Evolutionary conservation across 495 filamentous ascomycete species (phyloP), one percentile per base, ranked within the genome.

Genomic region (Cryomyces minteri): DNA sequence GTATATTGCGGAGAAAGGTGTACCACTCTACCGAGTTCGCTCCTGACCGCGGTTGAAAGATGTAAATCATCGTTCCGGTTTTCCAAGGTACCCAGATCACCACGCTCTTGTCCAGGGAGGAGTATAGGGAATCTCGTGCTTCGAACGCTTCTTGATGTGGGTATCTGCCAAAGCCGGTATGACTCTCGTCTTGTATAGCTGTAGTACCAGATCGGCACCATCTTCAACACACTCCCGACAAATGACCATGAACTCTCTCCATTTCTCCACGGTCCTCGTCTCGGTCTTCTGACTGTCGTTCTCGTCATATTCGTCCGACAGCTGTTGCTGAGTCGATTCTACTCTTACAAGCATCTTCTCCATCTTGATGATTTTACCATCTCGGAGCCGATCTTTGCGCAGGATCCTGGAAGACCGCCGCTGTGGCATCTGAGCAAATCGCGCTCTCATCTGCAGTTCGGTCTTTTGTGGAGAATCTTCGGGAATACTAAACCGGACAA

Each of bases 21-120:
- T 80, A 84, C 80, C 80, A 85, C 52, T 85, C 80, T 30, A 79
- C 71, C 18, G 76, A 70, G 47, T 72, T 73, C 5, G 76, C 76
- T 6, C 70, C 64, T 37, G 79, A 82, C 14, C 75, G 70, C 4
- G 80, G 70, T 12, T 76, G 72, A 52, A 85, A 62, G 34, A 82
- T 79, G 51, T 74, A 82, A 39, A 85, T 80, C 44, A 63, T 68
- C 6, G 73, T 79, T 11, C 77, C 76, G 10, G 48, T 57, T 44
- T 66, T 72, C 49, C 58, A 62, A 14, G 72, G 70, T 31, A 67
- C 55, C 79, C 79, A 85, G 6, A 84, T 60, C 12, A 80, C 79
- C 10, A 84, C 61, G 4, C 77, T 80, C 56, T 84, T 84, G 53
- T 85, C 80, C 14, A 85, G 59, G 9, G 76, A 65, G 8, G 80